A percentile compares a stretch with the other conserved stretches of the same genome.
phyloP scores from a whole-genome alignment of 2,329 filamentous ascomycete species.

The Epicoccum sorghinum region DNA sequence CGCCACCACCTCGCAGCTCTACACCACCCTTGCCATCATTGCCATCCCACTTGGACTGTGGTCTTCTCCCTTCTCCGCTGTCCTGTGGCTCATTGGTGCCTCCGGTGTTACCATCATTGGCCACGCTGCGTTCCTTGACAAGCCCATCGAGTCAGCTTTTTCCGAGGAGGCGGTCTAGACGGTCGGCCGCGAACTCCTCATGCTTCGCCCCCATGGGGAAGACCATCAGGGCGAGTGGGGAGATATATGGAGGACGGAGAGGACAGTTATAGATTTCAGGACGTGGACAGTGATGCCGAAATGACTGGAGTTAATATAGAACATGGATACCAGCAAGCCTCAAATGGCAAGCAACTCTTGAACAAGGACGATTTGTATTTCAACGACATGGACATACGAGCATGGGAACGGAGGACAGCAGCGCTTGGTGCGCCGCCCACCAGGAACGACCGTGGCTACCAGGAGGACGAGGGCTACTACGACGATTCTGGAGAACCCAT shows the following conservation, averaged over 20 bases:
- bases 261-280: conserved; percentile 64
- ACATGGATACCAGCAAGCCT: conserved; percentile 43
- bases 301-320: conserved; percentile 53
- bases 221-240: conserved; percentile 83
- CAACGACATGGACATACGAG: conserved; percentile 55
- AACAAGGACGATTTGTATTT: conserved; percentile 56
- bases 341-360: conserved; percentile 28
- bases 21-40: conserved; percentile 83
- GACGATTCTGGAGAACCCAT: conserved; percentile 49
- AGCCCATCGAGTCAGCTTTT: conserved; percentile 99
- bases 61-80: conserved; percentile 81
- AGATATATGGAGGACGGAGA: conserved; percentile 57
- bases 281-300: conserved; percentile 64
- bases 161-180: conserved; percentile 99
- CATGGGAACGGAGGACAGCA: conserved; percentile 46
- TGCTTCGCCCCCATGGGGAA: conserved; percentile 95
- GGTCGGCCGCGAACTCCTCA: conserved; percentile 99
- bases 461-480: conserved; percentile 57
- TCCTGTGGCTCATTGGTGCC: conserved; percentile 95
- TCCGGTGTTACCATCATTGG: conserved; percentile 92
- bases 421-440: conserved; percentile 56
- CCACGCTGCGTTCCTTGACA: conserved; percentile 95
- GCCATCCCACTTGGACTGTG: conserved; percentile 84
- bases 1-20: conserved; percentile 90
- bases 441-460: conserved; percentile 58